Conservation (phyloP, 2,329 filamentous ascomycete species). For the Teratosphaeria nubilosa region DNA sequence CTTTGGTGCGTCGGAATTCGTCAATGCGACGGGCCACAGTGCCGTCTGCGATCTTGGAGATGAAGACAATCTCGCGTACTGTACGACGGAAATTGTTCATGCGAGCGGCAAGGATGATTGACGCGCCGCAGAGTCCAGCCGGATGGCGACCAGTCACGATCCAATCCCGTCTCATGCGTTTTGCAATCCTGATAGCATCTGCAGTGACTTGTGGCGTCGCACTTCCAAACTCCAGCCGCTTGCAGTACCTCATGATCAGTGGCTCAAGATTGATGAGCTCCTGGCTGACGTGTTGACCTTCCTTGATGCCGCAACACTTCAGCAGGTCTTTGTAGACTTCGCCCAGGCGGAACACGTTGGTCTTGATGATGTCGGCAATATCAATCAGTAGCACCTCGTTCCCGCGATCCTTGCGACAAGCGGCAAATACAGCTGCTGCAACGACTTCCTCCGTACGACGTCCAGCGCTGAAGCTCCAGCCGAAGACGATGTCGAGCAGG, state of each 20-base stretch:
- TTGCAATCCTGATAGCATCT: slow-evolving; percentile 77
- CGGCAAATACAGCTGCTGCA: slow-evolving; percentile 83
- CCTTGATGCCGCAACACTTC: slow-evolving; percentile 38
- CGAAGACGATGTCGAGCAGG: slow-evolving; percentile 42
- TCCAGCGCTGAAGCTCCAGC: slow-evolving; percentile 65
- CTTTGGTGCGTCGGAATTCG: slow-evolving; percentile 82
- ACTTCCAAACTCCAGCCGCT: slow-evolving; percentile 80
- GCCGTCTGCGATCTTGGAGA: slow-evolving; percentile 89
- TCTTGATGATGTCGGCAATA: slow-evolving; percentile 70
- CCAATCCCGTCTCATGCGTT: slow-evolving; percentile 94
- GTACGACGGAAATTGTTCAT: slow-evolving; percentile 98
- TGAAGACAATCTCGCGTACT: slow-evolving; percentile 89
- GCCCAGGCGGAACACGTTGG: slow-evolving; percentile 89
- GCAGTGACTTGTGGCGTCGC: slow-evolving; percentile 75
- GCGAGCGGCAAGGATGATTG: slow-evolving; percentile 83
- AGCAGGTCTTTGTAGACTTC: slow-evolving; percentile 79
- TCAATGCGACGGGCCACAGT: slow-evolving; percentile 86
- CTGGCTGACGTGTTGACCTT: slow-evolving; percentile 40
- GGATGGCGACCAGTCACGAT: slow-evolving; percentile 91
- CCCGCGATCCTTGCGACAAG: slow-evolving; percentile 62
- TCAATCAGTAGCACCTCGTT: slow-evolving; percentile 93
- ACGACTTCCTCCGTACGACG: slow-evolving; percentile 76
- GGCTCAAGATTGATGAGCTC: slow-evolving; percentile 73
- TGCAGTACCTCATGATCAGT: slow-evolving; percentile 81
- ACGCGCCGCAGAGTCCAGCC: slow-evolving; percentile 87